Conservation (phyloP, 768 basidiomycete genomes). For the Pleurotus platypus region DNA sequence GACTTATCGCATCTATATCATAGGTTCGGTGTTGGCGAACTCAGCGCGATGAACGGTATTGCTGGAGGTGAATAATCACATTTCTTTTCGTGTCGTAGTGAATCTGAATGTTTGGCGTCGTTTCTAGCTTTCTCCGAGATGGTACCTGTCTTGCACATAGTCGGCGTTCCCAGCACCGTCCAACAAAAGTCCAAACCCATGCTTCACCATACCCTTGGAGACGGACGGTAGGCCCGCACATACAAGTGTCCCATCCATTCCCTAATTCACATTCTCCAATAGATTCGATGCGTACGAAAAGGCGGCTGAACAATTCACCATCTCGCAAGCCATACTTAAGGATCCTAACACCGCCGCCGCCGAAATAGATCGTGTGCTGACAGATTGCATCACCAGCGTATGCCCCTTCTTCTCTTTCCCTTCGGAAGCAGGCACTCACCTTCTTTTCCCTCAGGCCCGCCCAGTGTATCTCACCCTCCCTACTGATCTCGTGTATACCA, state of each 20-base stretch:
- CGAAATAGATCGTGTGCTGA: slow-evolving; percentile 78
- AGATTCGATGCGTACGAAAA: slow-evolving; percentile 80
- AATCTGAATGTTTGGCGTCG: not conserved
- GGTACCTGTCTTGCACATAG: slow-evolving; percentile 87
- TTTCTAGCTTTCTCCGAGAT: slow-evolving; percentile 74
- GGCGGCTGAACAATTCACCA: slow-evolving; percentile 73
- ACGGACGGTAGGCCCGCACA: slow-evolving; percentile 51
- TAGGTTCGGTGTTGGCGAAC: slow-evolving; percentile 91
- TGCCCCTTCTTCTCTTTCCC: slow-evolving; percentile 8
- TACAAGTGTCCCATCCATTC: not conserved
- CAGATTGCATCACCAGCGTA: slow-evolving; percentile 59
- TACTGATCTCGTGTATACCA: slow-evolving; percentile 71
- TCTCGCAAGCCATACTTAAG: slow-evolving; percentile 59
- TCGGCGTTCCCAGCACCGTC: slow-evolving; percentile 72
- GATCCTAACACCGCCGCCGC: slow-evolving; percentile 45
- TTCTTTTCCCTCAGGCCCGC: slow-evolving; percentile 46
- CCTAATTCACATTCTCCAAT: not conserved
- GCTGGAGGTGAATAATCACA: slow-evolving; percentile 50
- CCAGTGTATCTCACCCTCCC: slow-evolving; percentile 89
- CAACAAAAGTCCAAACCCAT: slow-evolving; percentile 72
- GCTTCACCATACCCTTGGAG: slow-evolving; percentile 87
- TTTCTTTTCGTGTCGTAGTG: not conserved
- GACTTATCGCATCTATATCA: not conserved
- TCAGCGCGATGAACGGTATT: slow-evolving; percentile 83
- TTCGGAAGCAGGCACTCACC: not conserved